phyloP scores from a whole-genome alignment of 352 stramenopile species.

The Pythium aquatile region DNA sequence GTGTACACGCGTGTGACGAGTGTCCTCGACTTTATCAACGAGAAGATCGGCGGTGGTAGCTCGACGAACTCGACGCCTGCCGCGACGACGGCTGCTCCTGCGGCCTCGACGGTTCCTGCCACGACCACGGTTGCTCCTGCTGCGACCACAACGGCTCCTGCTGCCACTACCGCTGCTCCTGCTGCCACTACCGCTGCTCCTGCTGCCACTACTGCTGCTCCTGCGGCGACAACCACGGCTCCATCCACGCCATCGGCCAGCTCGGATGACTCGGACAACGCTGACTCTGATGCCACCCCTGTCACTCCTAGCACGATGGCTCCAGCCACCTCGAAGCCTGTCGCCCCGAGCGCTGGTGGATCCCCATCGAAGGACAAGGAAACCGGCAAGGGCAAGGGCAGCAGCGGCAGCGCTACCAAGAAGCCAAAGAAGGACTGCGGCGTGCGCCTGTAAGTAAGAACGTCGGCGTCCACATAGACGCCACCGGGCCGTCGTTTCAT shows the following conservation, averaged over 20 bases:
- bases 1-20: slow-evolving; percentile 58
- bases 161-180: neutral
- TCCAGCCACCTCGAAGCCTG: neutral
- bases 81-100: slow-evolving; percentile 20
- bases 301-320: neutral
- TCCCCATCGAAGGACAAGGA: neutral
- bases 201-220: slow-evolving; percentile 1
- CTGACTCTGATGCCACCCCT: neutral
- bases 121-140: slow-evolving; percentile 1
- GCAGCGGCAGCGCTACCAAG: neutral
- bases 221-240: slow-evolving; percentile 11
- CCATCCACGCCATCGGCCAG: neutral
- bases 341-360: neutral
- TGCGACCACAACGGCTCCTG: slow-evolving; percentile 21
- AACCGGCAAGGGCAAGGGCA: neutral
- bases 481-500: slow-evolving; percentile 1
- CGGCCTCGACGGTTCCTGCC: neutral
- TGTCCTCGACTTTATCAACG: slow-evolving; percentile 57
- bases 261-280: neutral
- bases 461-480: neutral
- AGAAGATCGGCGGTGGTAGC: slow-evolving; percentile 36
- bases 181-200: neutral
- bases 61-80: slow-evolving; percentile 2
- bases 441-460: slow-evolving; percentile 11
- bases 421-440: slow-evolving; percentile 19